A percentile compares a stretch with the other conserved stretches of the same genome.
Evolutionary conservation across 768 basidiomycete species (phyloP).

Genomic region (Lenzites betulinus): DNA sequence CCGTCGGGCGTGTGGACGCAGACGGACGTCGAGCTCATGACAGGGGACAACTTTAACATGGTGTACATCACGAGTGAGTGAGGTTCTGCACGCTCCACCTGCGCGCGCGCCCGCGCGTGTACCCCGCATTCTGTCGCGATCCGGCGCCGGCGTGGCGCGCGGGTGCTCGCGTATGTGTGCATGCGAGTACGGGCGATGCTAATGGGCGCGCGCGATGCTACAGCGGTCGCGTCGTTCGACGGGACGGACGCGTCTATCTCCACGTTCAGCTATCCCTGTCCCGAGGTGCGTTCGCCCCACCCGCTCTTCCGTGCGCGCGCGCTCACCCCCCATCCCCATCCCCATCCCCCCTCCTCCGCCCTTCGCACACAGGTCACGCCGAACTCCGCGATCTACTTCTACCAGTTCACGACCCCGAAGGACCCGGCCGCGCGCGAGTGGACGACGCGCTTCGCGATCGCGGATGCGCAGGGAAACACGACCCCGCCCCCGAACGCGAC

Average conservation of each 20-base stretch:
- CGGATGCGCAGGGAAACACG: slow-evolving; percentile 46
- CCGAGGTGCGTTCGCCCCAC: slow-evolving; percentile 46
- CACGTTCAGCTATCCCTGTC: slow-evolving; percentile 62
- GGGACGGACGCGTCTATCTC: slow-evolving; percentile 53
- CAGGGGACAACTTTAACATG: slow-evolving; percentile 74
- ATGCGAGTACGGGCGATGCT: neutral
- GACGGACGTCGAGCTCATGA: slow-evolving; percentile 81
- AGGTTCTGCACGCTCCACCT: neutral
- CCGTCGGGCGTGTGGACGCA: slow-evolving; percentile 61
- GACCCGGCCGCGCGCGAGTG: slow-evolving; percentile 1
- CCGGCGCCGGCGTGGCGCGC: no score
- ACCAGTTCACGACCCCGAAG: slow-evolving; percentile 63
- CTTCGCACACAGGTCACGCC: slow-evolving; percentile 51
- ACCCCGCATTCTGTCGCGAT: no score
- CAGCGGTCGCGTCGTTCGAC: slow-evolving; percentile 69
- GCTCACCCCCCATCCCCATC: neutral
- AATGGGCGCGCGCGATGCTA: neutral
- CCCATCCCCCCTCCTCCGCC: no score
- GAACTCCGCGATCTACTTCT: slow-evolving; percentile 80
- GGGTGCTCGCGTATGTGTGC: neutral
- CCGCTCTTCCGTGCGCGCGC: no score
- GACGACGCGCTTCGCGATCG: slow-evolving; percentile 47
- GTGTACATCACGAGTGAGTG: slow-evolving; percentile 41
- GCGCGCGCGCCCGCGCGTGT: no score
- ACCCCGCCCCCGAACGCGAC: slow-evolving; percentile 51